Percentiles rank a stretch among this genome's conserved stretches.
Evolutionary conservation across 164 flowering plant genomes (phyloP).

Genomic region (Magnolia officinalis): DNA sequence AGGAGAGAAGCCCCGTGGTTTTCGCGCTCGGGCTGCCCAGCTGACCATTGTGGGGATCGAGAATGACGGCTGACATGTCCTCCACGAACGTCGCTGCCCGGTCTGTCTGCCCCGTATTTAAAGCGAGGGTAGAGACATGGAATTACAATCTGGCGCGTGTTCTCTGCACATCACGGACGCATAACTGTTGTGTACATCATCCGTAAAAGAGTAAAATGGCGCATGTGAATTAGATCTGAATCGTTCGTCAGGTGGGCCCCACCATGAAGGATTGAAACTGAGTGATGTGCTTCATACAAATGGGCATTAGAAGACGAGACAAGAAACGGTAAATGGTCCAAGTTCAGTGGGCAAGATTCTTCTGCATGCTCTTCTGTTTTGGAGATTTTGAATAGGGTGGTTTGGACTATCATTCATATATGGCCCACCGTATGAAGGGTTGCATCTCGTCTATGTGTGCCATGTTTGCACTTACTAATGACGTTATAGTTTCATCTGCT

Average conservation of each 20-base stretch:
- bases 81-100: conserved; percentile 20
- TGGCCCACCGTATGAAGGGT: too few relatives aligned
- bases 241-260: not conserved
- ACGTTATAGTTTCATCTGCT: too few relatives aligned
- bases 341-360: too few relatives aligned
- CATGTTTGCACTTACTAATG: too few relatives aligned
- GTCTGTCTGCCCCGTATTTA: conserved; percentile 15
- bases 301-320: too few relatives aligned
- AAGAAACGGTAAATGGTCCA: too few relatives aligned
- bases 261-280: not conserved
- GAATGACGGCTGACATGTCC: conserved; percentile 18
- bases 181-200: not conserved
- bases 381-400: too few relatives aligned
- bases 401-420: too few relatives aligned
- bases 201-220: not conserved
- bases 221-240: not conserved
- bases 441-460: too few relatives aligned
- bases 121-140: not conserved
- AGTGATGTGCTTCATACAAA: too few relatives aligned
- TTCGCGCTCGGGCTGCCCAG: conserved; percentile 3
- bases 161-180: not conserved
- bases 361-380: too few relatives aligned
- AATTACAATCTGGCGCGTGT: too few relatives aligned
- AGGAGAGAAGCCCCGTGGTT: not conserved
- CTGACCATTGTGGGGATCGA: conserved; percentile 3